These are phyloP conservation scores for Breynia disticha DNA, from an alignment of 441 rosid genomes.

Conservation along the genomic window DNA sequence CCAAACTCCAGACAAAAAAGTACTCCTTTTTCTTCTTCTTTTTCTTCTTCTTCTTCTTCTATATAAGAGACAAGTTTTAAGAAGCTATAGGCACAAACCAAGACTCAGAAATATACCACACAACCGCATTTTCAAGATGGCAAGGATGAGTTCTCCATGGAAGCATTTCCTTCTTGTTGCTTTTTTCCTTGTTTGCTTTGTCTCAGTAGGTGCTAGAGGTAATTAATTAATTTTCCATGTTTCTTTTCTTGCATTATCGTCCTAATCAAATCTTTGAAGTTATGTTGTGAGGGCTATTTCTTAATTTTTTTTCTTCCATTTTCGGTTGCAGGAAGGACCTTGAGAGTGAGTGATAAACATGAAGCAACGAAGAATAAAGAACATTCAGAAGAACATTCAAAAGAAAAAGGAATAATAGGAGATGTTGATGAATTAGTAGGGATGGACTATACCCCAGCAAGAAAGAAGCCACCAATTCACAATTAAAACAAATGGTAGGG, in stretches of 20 bases:
- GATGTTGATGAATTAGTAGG: constrained; percentile 28
- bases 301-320: background rate
- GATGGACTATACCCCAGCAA: constrained; percentile 53
- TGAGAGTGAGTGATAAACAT: constrained; percentile 15
- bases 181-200: constrained; percentile 33
- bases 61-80: constrained; percentile 16
- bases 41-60: too few species aligned
- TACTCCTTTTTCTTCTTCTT: too few species aligned
- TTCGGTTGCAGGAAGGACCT: constrained; percentile 30
- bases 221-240: constrained; percentile 2
- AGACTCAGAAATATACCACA: background rate
- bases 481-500: constrained; percentile 18
- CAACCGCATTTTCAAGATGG: constrained; percentile 18
- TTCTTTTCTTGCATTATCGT: background rate
- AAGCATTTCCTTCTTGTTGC: constrained; percentile 29
- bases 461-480: constrained; percentile 61
- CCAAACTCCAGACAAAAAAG: constrained; percentile 6
- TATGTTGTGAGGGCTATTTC: background rate
- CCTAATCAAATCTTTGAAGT: background rate
- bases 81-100: constrained; percentile 2
- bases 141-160: constrained; percentile 18
- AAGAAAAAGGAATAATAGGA: constrained; percentile 12
- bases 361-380: constrained; percentile 16
- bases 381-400: constrained; percentile 7
- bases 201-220: constrained; percentile 30